Percentiles rank a stretch among this genome's conserved stretches.
Conservation (phyloP, 2,329 filamentous ascomycete genomes). For the Pyrenophora tritici-repentis region DNA sequence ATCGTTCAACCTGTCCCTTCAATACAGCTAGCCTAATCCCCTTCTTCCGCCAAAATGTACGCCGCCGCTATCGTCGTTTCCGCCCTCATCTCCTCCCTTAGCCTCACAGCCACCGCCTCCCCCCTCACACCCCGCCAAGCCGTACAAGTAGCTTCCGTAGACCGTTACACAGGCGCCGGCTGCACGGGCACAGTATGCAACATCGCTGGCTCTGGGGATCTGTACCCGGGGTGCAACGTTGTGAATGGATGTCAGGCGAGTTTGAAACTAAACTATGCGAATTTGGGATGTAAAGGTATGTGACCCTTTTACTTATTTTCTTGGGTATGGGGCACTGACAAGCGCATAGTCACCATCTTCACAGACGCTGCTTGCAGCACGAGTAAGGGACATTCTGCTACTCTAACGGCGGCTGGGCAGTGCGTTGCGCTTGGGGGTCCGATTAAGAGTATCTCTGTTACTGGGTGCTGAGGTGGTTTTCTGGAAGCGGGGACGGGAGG, state of each 20-base stretch:
- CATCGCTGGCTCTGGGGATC: slow-evolving; percentile 19
- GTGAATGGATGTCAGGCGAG: slow-evolving; percentile 14
- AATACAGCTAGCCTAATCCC: too few relatives aligned
- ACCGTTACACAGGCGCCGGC: slow-evolving; percentile 15
- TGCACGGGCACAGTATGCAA: slow-evolving; percentile 21
- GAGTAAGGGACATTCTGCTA: too few relatives aligned
- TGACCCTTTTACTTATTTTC: not conserved
- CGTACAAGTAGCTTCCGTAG: slow-evolving; percentile 15
- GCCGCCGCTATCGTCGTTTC: slow-evolving; percentile 10
- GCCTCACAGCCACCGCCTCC: slow-evolving; percentile 8
- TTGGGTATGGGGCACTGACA: not conserved
- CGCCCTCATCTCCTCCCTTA: slow-evolving; percentile 8
- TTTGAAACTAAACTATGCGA: slow-evolving; percentile 17
- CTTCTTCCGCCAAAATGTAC: too few relatives aligned
- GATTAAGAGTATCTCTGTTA: too few relatives aligned
- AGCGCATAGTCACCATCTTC: not conserved
- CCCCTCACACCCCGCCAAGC: slow-evolving; percentile 10
- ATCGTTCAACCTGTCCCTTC: too few relatives aligned
- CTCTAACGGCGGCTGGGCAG: too few relatives aligned
- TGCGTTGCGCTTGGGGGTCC: too few relatives aligned
- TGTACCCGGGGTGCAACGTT: slow-evolving; percentile 16
- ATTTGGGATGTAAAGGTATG: slow-evolving; percentile 19
- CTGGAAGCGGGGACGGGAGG: too few relatives aligned
- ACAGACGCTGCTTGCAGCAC: not conserved
- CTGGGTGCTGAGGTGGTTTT: too few relatives aligned